Evolutionary conservation across 768 basidiomycete genomes (phyloP).

Genomic region (Rossbeevera mucosa): DNA sequence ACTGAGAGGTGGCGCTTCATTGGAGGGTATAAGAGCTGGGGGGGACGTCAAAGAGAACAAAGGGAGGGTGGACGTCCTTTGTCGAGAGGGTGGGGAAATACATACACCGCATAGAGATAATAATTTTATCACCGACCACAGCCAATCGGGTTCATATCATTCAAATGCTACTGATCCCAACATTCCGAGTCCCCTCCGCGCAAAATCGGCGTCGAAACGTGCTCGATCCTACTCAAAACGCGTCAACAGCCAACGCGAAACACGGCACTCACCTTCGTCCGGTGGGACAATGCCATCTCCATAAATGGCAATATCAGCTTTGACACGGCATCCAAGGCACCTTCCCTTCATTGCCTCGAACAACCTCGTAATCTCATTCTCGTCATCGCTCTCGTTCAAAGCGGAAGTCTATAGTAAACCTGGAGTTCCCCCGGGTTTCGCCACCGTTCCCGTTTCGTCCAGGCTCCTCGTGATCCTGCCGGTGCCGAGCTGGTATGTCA

Average conservation of each 20-base stretch:
- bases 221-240: neutral
- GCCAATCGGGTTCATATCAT: neutral
- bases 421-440: neutral
- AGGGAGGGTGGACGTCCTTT: constrained; percentile 11
- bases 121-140: constrained; percentile 13
- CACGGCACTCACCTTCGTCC: neutral
- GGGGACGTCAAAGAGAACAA: constrained; percentile 25
- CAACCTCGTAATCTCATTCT: too few relatives aligned
- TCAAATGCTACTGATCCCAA: neutral
- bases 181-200: neutral
- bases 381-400: neutral
- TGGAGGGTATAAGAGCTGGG: constrained; percentile 12
- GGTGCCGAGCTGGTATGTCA: neutral
- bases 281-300: constrained; percentile 14
- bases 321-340: neutral
- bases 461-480: neutral
- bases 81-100: neutral
- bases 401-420: neutral
- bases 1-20: constrained; percentile 18
- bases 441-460: neutral
- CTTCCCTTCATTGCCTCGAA: too few relatives aligned
- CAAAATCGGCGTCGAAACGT: neutral
- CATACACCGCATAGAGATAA: neutral
- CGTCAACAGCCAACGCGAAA: neutral
- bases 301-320: constrained; percentile 5